Conservation (phyloP, 1,284 basidiomycete species). For the Testicularia cyperi region DNA sequence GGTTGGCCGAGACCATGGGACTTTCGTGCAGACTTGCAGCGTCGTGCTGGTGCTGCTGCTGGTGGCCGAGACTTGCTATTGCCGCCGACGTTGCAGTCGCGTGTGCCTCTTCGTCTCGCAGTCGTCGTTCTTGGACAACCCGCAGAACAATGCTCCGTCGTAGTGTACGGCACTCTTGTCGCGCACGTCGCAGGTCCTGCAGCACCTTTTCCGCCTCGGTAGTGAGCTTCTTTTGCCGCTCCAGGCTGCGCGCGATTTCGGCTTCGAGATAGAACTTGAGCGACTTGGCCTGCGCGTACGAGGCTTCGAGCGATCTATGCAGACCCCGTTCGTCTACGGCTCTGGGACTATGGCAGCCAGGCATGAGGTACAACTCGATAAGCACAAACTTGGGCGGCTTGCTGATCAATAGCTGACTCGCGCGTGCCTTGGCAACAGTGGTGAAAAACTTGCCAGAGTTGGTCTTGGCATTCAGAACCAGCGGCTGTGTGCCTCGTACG, state of each 20-base stretch:
- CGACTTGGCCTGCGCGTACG: conserved; percentile 40
- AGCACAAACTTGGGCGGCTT: conserved; percentile 32
- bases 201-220: conserved; percentile 16
- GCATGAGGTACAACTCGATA: conserved; percentile 44
- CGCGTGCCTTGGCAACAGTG: conserved; percentile 37
- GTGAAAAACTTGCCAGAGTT: conserved; percentile 45
- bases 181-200: conserved; percentile 5
- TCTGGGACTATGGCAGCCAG: conserved; percentile 29
- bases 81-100: not conserved
- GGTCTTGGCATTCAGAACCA: conserved; percentile 42
- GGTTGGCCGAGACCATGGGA: conserved; percentile 28
- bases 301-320: conserved; percentile 42
- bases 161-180: conserved; percentile 7
- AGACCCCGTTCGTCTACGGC: conserved; percentile 33
- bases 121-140: conserved; percentile 4
- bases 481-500: conserved; percentile 22
- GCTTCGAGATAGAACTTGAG: conserved; percentile 27
- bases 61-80: not conserved
- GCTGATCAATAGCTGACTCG: conserved; percentile 37
- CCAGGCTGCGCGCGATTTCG: conserved; percentile 31
- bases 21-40: conserved; percentile 7
- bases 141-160: conserved; percentile 15
- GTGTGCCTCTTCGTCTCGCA: not conserved
- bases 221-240: conserved; percentile 25
- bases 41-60: no score